Conservation (phyloP, 140 eudicot species). For the Cichorium intybus region DNA sequence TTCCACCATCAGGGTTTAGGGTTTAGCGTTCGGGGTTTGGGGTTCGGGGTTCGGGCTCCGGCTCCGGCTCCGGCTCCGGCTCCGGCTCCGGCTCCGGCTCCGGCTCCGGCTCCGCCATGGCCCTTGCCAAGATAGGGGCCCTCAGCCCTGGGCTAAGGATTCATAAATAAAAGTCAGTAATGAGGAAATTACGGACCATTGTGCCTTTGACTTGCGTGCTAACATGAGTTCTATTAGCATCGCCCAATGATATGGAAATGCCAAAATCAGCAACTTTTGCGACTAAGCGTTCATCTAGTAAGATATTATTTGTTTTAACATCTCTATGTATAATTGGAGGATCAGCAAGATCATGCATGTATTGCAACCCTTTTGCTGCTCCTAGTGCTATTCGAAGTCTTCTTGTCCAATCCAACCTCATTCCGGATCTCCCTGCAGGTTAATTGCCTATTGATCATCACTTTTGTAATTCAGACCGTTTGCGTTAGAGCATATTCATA, state of each 20-base stretch:
- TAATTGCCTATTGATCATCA: not conserved
- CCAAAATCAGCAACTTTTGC: slow-evolving; percentile 98
- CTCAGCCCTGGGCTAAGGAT: too few relatives aligned
- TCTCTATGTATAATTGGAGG: too few relatives aligned
- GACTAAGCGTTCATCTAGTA: slow-evolving; percentile 63
- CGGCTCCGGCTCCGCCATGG: too few relatives aligned
- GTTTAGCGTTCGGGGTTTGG: too few relatives aligned
- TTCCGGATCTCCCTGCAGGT: slow-evolving; percentile 72
- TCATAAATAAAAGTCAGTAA: not conserved
- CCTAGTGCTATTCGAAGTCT: slow-evolving; percentile 75
- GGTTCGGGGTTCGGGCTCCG: too few relatives aligned
- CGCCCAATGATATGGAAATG: slow-evolving; percentile 63
- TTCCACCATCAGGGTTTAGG: too few relatives aligned
- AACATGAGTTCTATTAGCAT: slow-evolving; percentile 54
- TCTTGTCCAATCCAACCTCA: slow-evolving; percentile 77
- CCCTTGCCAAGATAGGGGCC: too few relatives aligned
- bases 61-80: too few relatives aligned
- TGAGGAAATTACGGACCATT: slow-evolving; percentile 52
- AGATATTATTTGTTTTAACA: too few relatives aligned
- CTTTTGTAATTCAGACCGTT: not conserved
- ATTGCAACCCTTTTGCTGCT: slow-evolving; percentile 80
- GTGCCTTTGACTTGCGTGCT: slow-evolving; percentile 98
- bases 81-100: too few relatives aligned
- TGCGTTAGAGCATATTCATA: too few relatives aligned
- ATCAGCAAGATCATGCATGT: slow-evolving; percentile 85